Evolutionary conservation across 495 filamentous ascomycete species (phyloP).

Genomic region (Aspergillus asperescens): DNA sequence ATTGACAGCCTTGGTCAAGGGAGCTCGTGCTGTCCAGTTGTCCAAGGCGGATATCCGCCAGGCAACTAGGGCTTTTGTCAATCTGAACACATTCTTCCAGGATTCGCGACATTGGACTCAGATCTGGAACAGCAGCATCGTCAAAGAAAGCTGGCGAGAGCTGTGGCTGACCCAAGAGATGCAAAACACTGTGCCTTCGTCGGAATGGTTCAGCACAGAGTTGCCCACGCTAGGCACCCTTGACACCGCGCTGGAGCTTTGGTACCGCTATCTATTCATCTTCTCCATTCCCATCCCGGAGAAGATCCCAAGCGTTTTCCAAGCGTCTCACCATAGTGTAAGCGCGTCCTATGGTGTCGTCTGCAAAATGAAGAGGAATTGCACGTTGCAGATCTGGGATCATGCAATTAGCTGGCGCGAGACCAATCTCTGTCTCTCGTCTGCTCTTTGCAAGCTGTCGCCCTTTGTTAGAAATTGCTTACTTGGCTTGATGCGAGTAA

Average conservation of each 20-base stretch:
- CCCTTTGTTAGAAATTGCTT: constrained; percentile 54
- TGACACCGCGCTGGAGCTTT: constrained; percentile 54
- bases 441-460: constrained; percentile 53
- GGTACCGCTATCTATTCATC: constrained; percentile 64
- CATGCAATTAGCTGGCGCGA: constrained; percentile 64
- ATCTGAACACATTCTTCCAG: constrained; percentile 59
- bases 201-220: constrained; percentile 53
- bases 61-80: constrained; percentile 52
- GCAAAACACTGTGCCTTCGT: constrained; percentile 46
- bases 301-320: constrained; percentile 59
- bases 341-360: constrained; percentile 61
- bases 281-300: constrained; percentile 62
- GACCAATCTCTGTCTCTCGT: constrained; percentile 55
- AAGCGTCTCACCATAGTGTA: constrained; percentile 61
- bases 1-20: constrained; percentile 53
- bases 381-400: constrained; percentile 63
- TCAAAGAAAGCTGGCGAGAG: constrained; percentile 56
- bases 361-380: constrained; percentile 58
- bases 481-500: constrained; percentile 53
- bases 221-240: constrained; percentile 54
- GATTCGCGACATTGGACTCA: constrained; percentile 58
- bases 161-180: constrained; percentile 57
- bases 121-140: constrained; percentile 57
- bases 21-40: constrained; percentile 50
- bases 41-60: constrained; percentile 49